Base-by-base conservation (phyloP, 208 protist species). In the Crithidia fasciculata region DNA sequence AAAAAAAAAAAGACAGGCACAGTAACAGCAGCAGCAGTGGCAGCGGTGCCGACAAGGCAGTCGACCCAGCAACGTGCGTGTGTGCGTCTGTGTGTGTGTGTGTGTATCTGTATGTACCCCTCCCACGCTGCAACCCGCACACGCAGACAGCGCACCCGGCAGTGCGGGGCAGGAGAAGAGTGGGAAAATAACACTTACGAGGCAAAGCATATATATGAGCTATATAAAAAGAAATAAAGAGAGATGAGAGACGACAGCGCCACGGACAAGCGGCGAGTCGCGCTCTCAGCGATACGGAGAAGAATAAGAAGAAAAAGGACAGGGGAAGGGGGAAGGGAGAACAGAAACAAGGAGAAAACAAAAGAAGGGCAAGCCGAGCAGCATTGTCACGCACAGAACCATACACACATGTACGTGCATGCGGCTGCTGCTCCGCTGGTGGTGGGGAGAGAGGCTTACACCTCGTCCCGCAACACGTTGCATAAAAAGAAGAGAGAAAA, bases 401-500 rank as follows among this genome's bases (percentile, higher is more conserved):
- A 28, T 28, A 28, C 28, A 1, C 28, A 28, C 28, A 28, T 28
- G 28, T 49, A 49, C 45, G 7, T 49, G 45, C 7, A 49, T 15
- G 45, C 12, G 12, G 9, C 7, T 8, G 45, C 45, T 15, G 45
- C 12, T 61, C 12, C 45, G 57, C 6, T 4, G 9, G 13, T 61
- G 37, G 45, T 3, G 4, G 37, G 37, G 13, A 45, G 13, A 45
- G 57, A 61, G 15, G 57, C 39, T 61, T 61, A 61, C 57, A 61
- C 57, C 57, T 61, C 57, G 5, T 61, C 57, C 39, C 28, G 41
- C 39, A 61, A 45, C 39, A 16, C 4, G 3, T 18, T 61, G 57
- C 9, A 61, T 5, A 61, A 45, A 45, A 61, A 18, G 18, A 61
- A 61, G 4, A 61, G n/a, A 61, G 18, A 41, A 61, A 61, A 61